Conservation (phyloP, 306 rosid species). For the Quercus bicolor region DNA sequence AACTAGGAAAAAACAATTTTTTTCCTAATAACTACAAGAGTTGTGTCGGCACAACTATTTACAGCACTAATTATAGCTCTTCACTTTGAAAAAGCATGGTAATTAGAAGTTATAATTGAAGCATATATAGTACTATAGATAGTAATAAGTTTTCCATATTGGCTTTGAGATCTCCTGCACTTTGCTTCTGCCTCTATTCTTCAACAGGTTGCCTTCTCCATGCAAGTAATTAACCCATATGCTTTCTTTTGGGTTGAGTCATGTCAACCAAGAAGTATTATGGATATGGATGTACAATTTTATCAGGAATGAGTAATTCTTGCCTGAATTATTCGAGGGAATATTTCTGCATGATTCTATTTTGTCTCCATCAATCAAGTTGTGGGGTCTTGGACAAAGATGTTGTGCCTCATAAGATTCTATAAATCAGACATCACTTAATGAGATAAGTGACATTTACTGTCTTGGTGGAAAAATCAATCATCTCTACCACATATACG, state of each 20-base stretch:
- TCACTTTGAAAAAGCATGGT: background rate
- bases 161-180: background rate
- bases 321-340: constrained; percentile 28
- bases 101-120: background rate
- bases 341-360: constrained; percentile 39
- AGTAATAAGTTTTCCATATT: background rate
- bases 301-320: constrained; percentile 12
- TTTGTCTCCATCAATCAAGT: constrained; percentile 29
- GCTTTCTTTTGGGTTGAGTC: constrained; percentile 10
- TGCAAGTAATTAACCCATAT: background rate
- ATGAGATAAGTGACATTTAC: constrained; percentile 17
- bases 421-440: constrained; percentile 22
- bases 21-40: background rate
- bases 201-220: constrained; percentile 13
- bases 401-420: constrained; percentile 32
- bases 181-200: background rate
- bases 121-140: background rate
- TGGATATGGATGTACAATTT: constrained; percentile 8
- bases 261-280: constrained; percentile 7
- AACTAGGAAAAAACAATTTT: background rate
- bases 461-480: background rate
- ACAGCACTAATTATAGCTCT: background rate
- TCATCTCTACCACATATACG: background rate
- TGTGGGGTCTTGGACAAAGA: constrained; percentile 36
- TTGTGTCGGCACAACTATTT: background rate